phyloP scores from a whole-genome alignment of 345 rosid species.

The Hibiscus syriacus region DNA sequence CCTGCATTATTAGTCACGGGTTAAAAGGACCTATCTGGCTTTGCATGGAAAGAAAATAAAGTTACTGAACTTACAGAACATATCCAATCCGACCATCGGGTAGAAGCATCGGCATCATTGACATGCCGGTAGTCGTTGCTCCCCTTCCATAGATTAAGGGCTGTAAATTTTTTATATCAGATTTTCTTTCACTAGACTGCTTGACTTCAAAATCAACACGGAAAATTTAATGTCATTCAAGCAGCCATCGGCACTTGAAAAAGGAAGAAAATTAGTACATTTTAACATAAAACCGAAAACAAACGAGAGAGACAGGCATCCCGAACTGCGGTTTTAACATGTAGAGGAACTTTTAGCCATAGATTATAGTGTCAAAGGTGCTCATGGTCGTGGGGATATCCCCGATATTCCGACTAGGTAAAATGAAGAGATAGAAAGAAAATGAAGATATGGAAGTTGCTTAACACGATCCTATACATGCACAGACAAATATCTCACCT shows the following conservation, averaged over 20 bases:
- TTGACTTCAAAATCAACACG: neutral
- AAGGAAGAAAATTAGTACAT: neutral
- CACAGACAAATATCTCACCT: conserved; percentile 28
- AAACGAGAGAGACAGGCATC: neutral
- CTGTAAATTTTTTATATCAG: conserved; percentile 27
- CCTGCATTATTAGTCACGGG: conserved; percentile 23
- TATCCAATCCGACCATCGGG: conserved; percentile 79
- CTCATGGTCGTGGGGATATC: neutral
- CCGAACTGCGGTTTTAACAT: neutral
- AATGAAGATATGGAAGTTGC: neutral
- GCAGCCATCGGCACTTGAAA: too few species aligned
- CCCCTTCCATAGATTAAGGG: conserved; percentile 62
- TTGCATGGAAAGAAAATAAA: neutral
- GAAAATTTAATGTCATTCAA: neutral
- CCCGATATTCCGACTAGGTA: neutral
- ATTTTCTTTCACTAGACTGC: neutral
- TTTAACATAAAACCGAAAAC: neutral
- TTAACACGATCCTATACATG: neutral
- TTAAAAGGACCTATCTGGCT: neutral
- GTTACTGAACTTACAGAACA: conserved; percentile 44
- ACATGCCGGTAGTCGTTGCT: conserved; percentile 51
- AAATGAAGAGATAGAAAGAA: neutral
- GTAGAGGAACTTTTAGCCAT: neutral
- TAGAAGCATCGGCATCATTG: conserved; percentile 75
- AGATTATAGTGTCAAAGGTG: neutral